Evolutionary conservation across 2,329 filamentous ascomycete species (phyloP).

Genomic region (Fusarium sp.): DNA sequence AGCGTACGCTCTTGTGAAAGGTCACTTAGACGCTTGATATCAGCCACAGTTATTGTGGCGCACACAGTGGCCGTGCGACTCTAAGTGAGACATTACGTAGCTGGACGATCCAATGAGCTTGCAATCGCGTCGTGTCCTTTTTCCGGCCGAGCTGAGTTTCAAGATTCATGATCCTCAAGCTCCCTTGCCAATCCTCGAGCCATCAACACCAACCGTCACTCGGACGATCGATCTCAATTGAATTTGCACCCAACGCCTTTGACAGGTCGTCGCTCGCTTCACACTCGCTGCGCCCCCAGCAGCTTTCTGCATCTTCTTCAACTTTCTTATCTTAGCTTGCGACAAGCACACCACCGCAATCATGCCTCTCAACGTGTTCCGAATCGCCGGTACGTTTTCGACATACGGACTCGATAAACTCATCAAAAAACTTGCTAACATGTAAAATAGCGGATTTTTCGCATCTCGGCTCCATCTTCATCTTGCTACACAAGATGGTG

Average conservation of each 20-base stretch:
- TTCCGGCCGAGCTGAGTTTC: slow-evolving; percentile 42
- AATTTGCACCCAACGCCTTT: slow-evolving; percentile 16
- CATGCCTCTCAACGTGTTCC: slow-evolving; percentile 68
- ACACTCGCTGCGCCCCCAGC: slow-evolving; percentile 38
- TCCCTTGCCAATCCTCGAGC: slow-evolving; percentile 42
- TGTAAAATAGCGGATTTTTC: slow-evolving; percentile 83
- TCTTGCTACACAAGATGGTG: slow-evolving; percentile 96
- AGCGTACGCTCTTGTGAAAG: not conserved
- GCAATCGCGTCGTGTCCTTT: slow-evolving; percentile 53
- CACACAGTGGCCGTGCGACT: slow-evolving; percentile 10
- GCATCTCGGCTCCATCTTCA: slow-evolving; percentile 93
- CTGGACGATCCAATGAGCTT: slow-evolving; percentile 49
- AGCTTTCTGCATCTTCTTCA: slow-evolving; percentile 29
- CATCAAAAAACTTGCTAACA: slow-evolving; percentile 29
- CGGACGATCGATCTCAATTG: slow-evolving; percentile 37
- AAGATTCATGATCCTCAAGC: slow-evolving; percentile 46
- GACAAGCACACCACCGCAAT: slow-evolving; percentile 51
- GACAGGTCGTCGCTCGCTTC: slow-evolving; percentile 36
- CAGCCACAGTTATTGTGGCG: slow-evolving; percentile 28
- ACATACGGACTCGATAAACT: not conserved
- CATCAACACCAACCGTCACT: slow-evolving; percentile 29
- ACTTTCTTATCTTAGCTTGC: slow-evolving; percentile 28
- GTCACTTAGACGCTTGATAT: not conserved
- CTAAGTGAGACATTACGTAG: slow-evolving; percentile 40
- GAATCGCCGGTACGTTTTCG: slow-evolving; percentile 64